Evolutionary conservation across 345 rosid genomes (phyloP).

Genomic region (Hirschfeldia incana): DNA sequence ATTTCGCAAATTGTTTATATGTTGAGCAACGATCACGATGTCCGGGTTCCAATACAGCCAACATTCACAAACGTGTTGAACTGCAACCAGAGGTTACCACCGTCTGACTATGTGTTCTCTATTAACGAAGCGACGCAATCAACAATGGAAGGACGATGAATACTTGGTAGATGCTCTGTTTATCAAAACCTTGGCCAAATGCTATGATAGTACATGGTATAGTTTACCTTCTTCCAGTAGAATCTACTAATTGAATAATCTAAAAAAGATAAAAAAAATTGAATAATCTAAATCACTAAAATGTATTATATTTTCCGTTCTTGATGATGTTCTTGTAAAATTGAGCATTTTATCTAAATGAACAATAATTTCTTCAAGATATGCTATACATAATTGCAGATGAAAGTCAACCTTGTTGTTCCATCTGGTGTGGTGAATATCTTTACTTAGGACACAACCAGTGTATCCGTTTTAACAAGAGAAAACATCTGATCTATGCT

Average conservation of each 20-base stretch:
- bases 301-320: not conserved
- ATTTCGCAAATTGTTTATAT: conserved; percentile 7
- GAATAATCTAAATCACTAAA: too few species aligned
- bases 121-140: conserved; percentile 13
- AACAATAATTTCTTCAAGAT: not conserved
- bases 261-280: too few species aligned
- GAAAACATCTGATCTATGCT: not conserved
- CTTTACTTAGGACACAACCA: not conserved
- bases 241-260: too few species aligned
- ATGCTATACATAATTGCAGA: not conserved
- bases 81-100: not conserved
- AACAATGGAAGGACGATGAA: conserved; percentile 3
- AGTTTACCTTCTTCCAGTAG: too few species aligned
- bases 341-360: not conserved
- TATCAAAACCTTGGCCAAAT: too few species aligned
- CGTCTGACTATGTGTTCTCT: not conserved
- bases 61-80: conserved; percentile 22
- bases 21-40: conserved; percentile 8
- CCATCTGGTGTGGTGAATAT: too few species aligned
- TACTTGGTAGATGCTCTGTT: not conserved
- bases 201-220: too few species aligned
- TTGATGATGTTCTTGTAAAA: not conserved
- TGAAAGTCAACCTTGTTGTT: too few species aligned
- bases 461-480: not conserved
- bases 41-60: conserved; percentile 11